Base-by-base conservation (phyloP, 805 yeast species). In the Starmerella etchellsii region DNA sequence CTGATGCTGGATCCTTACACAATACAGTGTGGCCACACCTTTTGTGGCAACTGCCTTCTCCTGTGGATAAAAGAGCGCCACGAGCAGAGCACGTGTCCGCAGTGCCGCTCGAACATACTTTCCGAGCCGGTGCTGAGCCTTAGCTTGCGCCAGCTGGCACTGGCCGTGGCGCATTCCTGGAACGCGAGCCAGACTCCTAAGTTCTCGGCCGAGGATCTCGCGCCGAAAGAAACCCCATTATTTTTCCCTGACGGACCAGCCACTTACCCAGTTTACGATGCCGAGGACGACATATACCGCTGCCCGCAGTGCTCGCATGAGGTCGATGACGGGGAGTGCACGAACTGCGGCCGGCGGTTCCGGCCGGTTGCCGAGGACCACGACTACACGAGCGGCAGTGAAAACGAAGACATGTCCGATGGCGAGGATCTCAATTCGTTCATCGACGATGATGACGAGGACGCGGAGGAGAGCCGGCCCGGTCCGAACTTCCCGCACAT, bases 251-350 rank as follows among this genome's bases (percentile, higher is more conserved):
- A 31, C 7, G 32, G 33, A 8, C 20, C 21, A 9, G 31, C 25
- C 16, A 20, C 16, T 1, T 29, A 14, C 15, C 68, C 75, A 0
- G 52, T 69, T 13, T 61, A 67, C 8, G 83, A 76, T 48, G 56
- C 54, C 13, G 73, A 73, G 18, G 85, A 78, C 51, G 80, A 77
- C 4, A 80, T 78, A 4, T 71, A 75, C 4, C 58, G 84, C 38
- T 78, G 87, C 54, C 70, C 76, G 1, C 61, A 65, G 30, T 78
- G 87, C 54, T 76, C 71, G 50, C 77, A 82, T 81, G 85, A 78
- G 52, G 73, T 78, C 1, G 71, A 71, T 1, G 37, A 24, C 10
- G 56, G 65, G 1, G 61, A 54, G 25, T 76, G 84, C 50, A 55
- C 65, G 22, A 70, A 73, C 48, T 78, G 83, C 53, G 80, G 78